phyloP scores from a whole-genome alignment of 495 filamentous ascomycete species.

The Cudoniella acicularis region DNA sequence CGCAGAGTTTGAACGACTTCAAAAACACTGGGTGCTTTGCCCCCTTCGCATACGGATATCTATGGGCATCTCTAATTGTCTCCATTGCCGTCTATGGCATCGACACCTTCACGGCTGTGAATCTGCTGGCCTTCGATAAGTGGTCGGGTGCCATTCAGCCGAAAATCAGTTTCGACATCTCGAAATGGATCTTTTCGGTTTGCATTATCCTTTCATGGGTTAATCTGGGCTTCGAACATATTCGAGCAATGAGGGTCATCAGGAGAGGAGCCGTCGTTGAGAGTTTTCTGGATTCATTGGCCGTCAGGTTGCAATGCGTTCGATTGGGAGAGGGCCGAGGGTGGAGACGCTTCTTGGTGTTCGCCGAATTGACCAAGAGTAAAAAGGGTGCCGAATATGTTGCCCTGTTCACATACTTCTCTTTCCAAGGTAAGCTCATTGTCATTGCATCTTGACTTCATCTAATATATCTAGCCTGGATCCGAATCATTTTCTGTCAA shows the following conservation, averaged over 20 bases:
- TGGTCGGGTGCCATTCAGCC: slow-evolving; percentile 57
- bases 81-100: slow-evolving; percentile 82
- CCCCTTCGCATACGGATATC: slow-evolving; percentile 75
- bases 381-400: slow-evolving; percentile 89
- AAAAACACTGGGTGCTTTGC: slow-evolving; percentile 72
- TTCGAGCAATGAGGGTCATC: slow-evolving; percentile 74
- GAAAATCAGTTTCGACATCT: slow-evolving; percentile 61
- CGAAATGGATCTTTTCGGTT: slow-evolving; percentile 85
- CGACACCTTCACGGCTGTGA: slow-evolving; percentile 90
- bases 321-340: slow-evolving; percentile 62
- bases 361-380: slow-evolving; percentile 85
- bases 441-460: neutral
- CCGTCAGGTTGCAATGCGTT: slow-evolving; percentile 75
- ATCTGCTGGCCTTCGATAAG: slow-evolving; percentile 75
- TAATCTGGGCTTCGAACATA: slow-evolving; percentile 71
- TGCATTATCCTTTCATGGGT: slow-evolving; percentile 86
- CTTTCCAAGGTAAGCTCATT: slow-evolving; percentile 70
- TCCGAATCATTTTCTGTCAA: slow-evolving; percentile 82
- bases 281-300: slow-evolving; percentile 83
- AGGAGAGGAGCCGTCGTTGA: slow-evolving; percentile 81
- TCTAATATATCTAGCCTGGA: slow-evolving; percentile 59
- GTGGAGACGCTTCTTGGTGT: slow-evolving; percentile 87
- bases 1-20: slow-evolving; percentile 85
- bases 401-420: slow-evolving; percentile 90
- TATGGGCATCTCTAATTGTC: slow-evolving; percentile 74